phyloP scores from a whole-genome alignment of 441 rosid genomes.

The Manihot esculenta region DNA sequence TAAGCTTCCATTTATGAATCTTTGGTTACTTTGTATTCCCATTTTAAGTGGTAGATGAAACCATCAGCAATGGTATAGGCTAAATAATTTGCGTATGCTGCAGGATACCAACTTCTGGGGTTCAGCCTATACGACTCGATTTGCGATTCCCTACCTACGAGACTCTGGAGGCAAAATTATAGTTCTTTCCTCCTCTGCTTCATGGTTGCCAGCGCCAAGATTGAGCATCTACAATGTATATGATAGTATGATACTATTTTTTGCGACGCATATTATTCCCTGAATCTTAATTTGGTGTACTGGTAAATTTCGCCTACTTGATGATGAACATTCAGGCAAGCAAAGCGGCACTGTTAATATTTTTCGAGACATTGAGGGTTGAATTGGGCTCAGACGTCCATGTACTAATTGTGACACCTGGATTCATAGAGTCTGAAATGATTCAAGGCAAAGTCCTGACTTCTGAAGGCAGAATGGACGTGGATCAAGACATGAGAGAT shows the following conservation, averaged over 20 bases:
- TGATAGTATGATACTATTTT: not conserved
- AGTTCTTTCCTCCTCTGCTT: conserved; percentile 48
- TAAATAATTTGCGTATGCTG: not conserved
- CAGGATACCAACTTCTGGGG: conserved; percentile 83
- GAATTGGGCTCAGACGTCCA: conserved; percentile 52
- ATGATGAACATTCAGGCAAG: conserved; percentile 48
- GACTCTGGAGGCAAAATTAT: conserved; percentile 60
- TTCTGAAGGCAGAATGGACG: conserved; percentile 40
- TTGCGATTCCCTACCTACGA: conserved; percentile 56
- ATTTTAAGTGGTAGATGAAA: too few species aligned
- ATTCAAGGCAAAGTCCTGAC: conserved; percentile 53
- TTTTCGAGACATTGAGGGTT: conserved; percentile 61
- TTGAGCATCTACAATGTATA: conserved; percentile 55
- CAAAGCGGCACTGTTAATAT: conserved; percentile 55
- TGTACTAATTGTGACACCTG: conserved; percentile 64
- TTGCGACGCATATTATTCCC: not conserved
- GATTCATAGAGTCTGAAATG: conserved; percentile 55
- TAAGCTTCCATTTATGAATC: conserved; percentile 12
- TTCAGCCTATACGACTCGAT: conserved; percentile 48
- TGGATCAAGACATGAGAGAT: conserved; percentile 56
- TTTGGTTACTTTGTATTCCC: too few species aligned
- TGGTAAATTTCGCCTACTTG: not conserved
- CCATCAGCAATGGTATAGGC: too few species aligned
- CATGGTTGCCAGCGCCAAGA: conserved; percentile 61
- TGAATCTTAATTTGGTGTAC: not conserved